Base-by-base conservation (phyloP, 345 rosid genomes). In the Populus deltoides region DNA sequence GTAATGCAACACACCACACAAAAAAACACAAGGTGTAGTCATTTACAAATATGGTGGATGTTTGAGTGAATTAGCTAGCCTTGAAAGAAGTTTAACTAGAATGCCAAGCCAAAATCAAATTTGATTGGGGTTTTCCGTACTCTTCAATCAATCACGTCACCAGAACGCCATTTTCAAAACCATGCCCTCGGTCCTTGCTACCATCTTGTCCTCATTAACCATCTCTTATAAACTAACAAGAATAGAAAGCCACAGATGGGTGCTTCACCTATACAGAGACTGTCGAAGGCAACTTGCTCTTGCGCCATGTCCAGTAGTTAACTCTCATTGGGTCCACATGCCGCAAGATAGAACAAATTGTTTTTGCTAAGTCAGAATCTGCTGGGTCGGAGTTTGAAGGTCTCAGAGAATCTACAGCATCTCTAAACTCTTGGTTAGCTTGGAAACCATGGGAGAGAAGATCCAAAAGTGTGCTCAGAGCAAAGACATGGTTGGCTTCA, bases 261-360 rank as follows among this genome's bases (percentile, higher is more conserved):
- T 65, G 68, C 68, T 65, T 65, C 33, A 13, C 39, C 33, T 29
- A 65, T 12, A 45, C 73, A 31, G 67, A 76, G 41, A 49, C 73
- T 2, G 80, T 74, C 8, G 35, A 13, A 9, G 87, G 71, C 63
- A 92, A 86, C 83, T 80, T 90, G 85, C 83, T 83, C 83, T 90
- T 93, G 68, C 93, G 88, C 97, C 95, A 92, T 41, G 72, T 80
- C 98, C 97, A 96, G 71, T 91, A 93, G 83, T 85, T 89, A 55
- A 88, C 89, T 80, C 98, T 89, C 78, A 93, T 70, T 8, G 93
- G 81, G 85, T 96, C 99, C 15, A 87, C 88, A 12, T 41, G 87
- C 80, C 81, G 85, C 75, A 96, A 86, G 68, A 91, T 65, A 43
- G 81, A 84, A 82, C 99, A 96, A 22, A 93, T 74, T 29, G 85